Evolutionary conservation across 768 basidiomycete genomes (phyloP).

Genomic region (Termitomyces sp.): DNA sequence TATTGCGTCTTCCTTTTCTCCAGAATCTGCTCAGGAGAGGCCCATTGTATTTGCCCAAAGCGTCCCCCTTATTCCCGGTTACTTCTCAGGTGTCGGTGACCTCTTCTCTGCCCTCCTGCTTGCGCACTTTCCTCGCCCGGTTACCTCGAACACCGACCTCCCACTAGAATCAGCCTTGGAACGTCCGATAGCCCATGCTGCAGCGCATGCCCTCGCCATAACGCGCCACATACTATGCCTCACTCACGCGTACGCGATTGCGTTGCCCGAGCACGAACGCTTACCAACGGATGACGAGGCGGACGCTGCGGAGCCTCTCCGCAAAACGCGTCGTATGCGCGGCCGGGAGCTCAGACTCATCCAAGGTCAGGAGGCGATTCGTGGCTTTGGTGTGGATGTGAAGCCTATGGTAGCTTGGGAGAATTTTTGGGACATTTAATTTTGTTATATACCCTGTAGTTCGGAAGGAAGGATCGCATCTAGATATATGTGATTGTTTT

Average conservation of each 20-base stretch:
- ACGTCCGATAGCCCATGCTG: slow-evolving; percentile 51
- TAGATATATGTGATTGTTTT: background rate
- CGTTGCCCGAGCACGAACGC: slow-evolving; percentile 55
- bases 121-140: slow-evolving; percentile 47
- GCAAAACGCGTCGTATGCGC: slow-evolving; percentile 70
- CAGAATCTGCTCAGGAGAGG: slow-evolving; percentile 9
- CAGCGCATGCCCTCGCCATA: slow-evolving; percentile 62
- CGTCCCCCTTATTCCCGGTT: slow-evolving; percentile 79
- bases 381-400: slow-evolving; percentile 31
- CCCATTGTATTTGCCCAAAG: slow-evolving; percentile 56
- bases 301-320: slow-evolving; percentile 57
- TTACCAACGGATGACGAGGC: slow-evolving; percentile 71
- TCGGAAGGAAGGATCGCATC: background rate
- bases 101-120: slow-evolving; percentile 91
- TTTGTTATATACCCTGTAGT: background rate
- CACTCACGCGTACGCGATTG: slow-evolving; percentile 53
- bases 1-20: slow-evolving; percentile 57
- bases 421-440: slow-evolving; percentile 32
- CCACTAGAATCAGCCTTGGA: background rate
- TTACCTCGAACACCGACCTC: background rate
- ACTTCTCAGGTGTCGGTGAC: slow-evolving; percentile 96
- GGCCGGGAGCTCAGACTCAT: slow-evolving; percentile 83
- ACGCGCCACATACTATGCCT: slow-evolving; percentile 66
- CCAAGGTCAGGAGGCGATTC: slow-evolving; percentile 67
- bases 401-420: slow-evolving; percentile 37